Base-by-base conservation (phyloP, 148 eudicot species). In the Simmondsia chinensis region DNA sequence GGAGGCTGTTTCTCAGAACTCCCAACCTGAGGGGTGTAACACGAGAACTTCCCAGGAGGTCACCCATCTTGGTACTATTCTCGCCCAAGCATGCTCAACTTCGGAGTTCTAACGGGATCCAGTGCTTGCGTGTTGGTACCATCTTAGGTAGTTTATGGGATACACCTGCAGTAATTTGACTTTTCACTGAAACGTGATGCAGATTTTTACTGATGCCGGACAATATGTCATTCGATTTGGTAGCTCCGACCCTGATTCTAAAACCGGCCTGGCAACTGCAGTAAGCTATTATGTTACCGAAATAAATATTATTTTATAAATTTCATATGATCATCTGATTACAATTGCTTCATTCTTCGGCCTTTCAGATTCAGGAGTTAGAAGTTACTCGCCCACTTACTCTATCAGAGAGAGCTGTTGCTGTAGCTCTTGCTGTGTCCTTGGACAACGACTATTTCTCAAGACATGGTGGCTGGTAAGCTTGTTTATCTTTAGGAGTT, bases 161-260 rank as follows among this genome's bases (percentile, higher is more conserved):
- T 48, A 31, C 11, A 8, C 37, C 7, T 41, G 20, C 25, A 28
- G 27, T 45, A n/a, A 13, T 61, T 4, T 9, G 11, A 28, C 22
- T 26, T 29, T 41, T 22, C 45, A 27, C 21, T 28, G 41, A 16
- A 20, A 28, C 57, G 20, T 32, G 46, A 27, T 71, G 52, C 70
- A 91, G 99, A 50, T 91, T 39, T 77, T 91, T 54, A 85, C 99
- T 28, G 99, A 91, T 74, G 99, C 99, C 59, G 99, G 99, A 54
- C 95, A 91, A 48, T 91, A 91, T 66, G 94, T 66, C 49, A 91
- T 91, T 46, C 77, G 95, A 36, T 91, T 85, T 70, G 99, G 99
- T 27, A 79, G 63, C 54, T 59, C 82, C 31, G 77, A 70, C 59
- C 48, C 77, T 18, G 42, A 30, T 33, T 30, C 57, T 30, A 60